A percentile compares a stretch with the other conserved stretches of the same genome.
These are phyloP conservation scores for Liquidambar formosana DNA, from an alignment of 164 flowering plant genomes.

Conservation along the genomic window DNA sequence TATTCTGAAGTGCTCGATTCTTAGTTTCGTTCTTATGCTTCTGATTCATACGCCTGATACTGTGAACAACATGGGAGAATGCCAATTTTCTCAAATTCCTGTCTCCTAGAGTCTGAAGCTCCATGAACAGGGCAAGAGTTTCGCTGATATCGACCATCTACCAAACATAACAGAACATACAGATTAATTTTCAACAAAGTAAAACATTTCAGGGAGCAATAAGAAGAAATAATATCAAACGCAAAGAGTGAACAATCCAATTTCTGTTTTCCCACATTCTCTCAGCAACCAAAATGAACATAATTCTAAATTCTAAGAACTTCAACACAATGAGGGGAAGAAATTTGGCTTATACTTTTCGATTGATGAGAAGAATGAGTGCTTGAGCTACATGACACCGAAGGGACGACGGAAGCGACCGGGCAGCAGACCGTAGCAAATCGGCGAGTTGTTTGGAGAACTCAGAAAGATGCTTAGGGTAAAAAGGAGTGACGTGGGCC, in stretches of 20 bases:
- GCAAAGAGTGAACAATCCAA: too few species aligned
- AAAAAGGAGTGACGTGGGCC: slow-evolving; percentile 81
- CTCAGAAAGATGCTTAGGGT: slow-evolving; percentile 49
- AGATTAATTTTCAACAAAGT: too few species aligned
- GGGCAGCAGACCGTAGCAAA: slow-evolving; percentile 50
- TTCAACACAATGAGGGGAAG: not conserved
- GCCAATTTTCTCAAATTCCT: slow-evolving; percentile 58
- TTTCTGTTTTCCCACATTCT: too few species aligned
- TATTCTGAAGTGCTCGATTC: slow-evolving; percentile 75
- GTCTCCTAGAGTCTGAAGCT: slow-evolving; percentile 81
- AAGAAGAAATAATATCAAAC: too few species aligned
- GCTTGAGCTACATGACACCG: slow-evolving; percentile 66
- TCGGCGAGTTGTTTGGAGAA: slow-evolving; percentile 61
- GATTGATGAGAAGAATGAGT: slow-evolving; percentile 72
- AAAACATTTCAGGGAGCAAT: too few species aligned
- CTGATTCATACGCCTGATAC: slow-evolving; percentile 77
- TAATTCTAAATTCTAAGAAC: not conserved
- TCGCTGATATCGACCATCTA: slow-evolving; percentile 73
- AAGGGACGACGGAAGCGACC: slow-evolving; percentile 60
- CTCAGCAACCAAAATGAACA: too few species aligned
- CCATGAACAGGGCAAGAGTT: slow-evolving; percentile 74
- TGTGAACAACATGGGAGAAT: slow-evolving; percentile 73
- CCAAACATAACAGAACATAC: not conserved
- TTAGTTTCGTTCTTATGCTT: slow-evolving; percentile 72
- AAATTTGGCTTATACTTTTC: slow-evolving; percentile 47